Conservation (phyloP, 1,284 basidiomycete genomes). For the Phlebopus sp. region DNA sequence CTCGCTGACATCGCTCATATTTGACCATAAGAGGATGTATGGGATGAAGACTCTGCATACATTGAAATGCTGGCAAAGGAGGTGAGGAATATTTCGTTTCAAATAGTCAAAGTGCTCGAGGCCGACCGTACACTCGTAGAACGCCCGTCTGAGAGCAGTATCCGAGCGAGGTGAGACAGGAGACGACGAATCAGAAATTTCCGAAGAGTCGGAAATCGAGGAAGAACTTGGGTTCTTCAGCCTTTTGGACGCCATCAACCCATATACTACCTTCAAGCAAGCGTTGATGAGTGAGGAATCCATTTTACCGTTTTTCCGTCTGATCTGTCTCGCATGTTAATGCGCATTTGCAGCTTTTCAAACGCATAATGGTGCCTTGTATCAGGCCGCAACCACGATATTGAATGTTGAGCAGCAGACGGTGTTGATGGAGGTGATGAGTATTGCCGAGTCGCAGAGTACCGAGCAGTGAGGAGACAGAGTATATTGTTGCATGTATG, state of each 20-base stretch:
- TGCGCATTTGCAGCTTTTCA: slow-evolving; percentile 56
- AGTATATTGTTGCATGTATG: background rate
- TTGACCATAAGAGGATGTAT: slow-evolving; percentile 61
- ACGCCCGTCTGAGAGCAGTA: slow-evolving; percentile 65
- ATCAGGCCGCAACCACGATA: slow-evolving; percentile 69
- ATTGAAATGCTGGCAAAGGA: slow-evolving; percentile 79
- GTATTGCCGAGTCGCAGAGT: slow-evolving; percentile 25
- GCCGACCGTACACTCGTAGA: slow-evolving; percentile 36
- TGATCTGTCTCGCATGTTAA: background rate
- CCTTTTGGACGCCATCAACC: slow-evolving; percentile 70
- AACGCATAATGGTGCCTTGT: slow-evolving; percentile 60
- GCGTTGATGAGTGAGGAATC: slow-evolving; percentile 59
- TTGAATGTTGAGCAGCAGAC: slow-evolving; percentile 73
- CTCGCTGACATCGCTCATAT: slow-evolving; percentile 6
- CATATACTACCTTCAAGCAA: slow-evolving; percentile 71
- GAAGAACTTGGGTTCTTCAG: slow-evolving; percentile 82
- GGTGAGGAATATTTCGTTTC: slow-evolving; percentile 38
- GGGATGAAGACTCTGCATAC: slow-evolving; percentile 82
- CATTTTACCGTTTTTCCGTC: slow-evolving; percentile 4
- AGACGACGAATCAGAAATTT: slow-evolving; percentile 49
- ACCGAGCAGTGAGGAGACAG: slow-evolving; percentile 6
- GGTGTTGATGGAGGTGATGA: slow-evolving; percentile 77
- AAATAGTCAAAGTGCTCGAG: slow-evolving; percentile 7
- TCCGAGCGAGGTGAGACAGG: slow-evolving; percentile 43
- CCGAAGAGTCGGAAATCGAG: slow-evolving; percentile 56